These are phyloP conservation scores for Zymoseptoria ardabiliae DNA, from an alignment of 2,329 filamentous ascomycete species.

Conservation along the genomic window DNA sequence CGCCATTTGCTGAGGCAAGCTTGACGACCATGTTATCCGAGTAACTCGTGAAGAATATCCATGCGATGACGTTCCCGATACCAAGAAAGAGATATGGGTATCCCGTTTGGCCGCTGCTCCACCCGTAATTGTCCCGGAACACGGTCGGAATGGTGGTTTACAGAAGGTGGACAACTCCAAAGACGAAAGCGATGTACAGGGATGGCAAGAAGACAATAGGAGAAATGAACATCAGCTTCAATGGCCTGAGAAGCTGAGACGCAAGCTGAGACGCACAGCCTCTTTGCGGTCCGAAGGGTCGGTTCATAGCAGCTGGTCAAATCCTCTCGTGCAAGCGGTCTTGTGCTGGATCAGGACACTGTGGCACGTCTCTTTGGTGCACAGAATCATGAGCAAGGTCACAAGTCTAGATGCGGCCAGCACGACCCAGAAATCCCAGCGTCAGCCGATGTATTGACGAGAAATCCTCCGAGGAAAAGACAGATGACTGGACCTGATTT, in stretches of 20 bases:
- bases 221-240: slow-evolving; percentile 27
- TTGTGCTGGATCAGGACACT: slow-evolving; percentile 42
- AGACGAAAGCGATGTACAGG: slow-evolving; percentile 21
- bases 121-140: slow-evolving; percentile 17
- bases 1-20: slow-evolving; percentile 7
- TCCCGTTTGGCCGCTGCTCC: slow-evolving; percentile 16
- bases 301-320: slow-evolving; percentile 35
- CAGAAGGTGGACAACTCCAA: slow-evolving; percentile 24
- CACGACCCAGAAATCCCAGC: slow-evolving; percentile 74
- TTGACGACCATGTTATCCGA: slow-evolving; percentile 11
- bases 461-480: slow-evolving; percentile 57
- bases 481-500: slow-evolving; percentile 33
- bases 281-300: slow-evolving; percentile 31
- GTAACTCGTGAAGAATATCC: slow-evolving; percentile 3
- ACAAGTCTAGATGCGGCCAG: slow-evolving; percentile 21
- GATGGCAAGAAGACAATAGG: slow-evolving; percentile 21
- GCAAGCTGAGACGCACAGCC: slow-evolving; percentile 40
- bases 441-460: slow-evolving; percentile 57
- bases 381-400: slow-evolving; percentile 32
- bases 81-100: slow-evolving; percentile 20
- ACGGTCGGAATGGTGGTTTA: slow-evolving; percentile 21
- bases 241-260: slow-evolving; percentile 50
- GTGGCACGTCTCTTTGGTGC: slow-evolving; percentile 43
- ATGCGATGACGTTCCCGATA: slow-evolving; percentile 15
- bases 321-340: slow-evolving; percentile 41